Evolutionary conservation across 768 basidiomycete genomes (phyloP), one percentile per base, ranked within the genome.

Genomic region (Dacryopinax primogenitus): DNA sequence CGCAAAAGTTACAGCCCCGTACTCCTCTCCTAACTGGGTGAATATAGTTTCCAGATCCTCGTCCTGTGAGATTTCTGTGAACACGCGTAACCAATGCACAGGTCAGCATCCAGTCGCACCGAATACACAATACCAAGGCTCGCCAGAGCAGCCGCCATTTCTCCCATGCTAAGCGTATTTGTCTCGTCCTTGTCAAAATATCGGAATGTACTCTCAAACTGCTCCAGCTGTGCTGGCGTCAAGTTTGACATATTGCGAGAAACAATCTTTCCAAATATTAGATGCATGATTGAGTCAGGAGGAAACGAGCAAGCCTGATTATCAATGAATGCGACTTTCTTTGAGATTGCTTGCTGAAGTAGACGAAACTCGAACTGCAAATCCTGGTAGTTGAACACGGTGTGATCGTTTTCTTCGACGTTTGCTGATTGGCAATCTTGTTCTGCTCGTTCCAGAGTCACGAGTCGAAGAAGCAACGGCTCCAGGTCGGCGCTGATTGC

Each of bases 341-440:
- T 92, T 23, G 81, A 81, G 21, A 96, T 82, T 36, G 85, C 87
- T 70, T 88, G 87, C 45, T 85, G 82, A 23, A 95, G 81, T 13
- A 93, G 78, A 72, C 87, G 87, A 0, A 93, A 79, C 75, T 98
- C 94, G 68, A 93, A 96, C 66, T 86, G 85, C 41, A 96, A 80
- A 73, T 97, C 94, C 74, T 91, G 88, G 68, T 80, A 84, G 2
- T 89, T 90, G 71, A 94, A 88, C 1, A 95, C 84, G 0, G 92
- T 95, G 73, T 94, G 90, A 73, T 98, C 95, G 72, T 96, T 97
- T 75, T 96, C 94, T 71, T 98, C 95, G 4, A 97, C 87, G 67
- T 98, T 96, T 11, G 93, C 94, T 6, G 84, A 83, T 2, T 76
- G 76, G 75, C 94, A 96, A 63, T 87, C 88, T 0, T 80, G 78